Percentiles rank a stretch among this genome's conserved stretches.
Evolutionary conservation across 257 asterid species (phyloP).

Genomic region (Phtheirospermum japonicum): DNA sequence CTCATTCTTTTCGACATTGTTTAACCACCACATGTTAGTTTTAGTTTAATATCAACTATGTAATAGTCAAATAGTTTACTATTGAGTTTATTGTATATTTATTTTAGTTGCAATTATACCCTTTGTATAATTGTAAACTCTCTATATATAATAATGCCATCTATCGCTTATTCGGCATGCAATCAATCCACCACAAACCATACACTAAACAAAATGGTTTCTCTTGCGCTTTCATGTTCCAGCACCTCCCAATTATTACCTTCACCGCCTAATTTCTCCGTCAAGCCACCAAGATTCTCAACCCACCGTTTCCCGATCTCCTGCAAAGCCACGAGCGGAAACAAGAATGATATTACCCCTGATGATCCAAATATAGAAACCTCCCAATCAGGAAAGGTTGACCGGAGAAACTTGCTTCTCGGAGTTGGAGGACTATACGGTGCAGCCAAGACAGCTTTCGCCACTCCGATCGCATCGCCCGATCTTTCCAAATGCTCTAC

Average conservation of each 20-base stretch:
- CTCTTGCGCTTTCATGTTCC: constrained; percentile 28
- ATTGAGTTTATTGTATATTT: too few species aligned
- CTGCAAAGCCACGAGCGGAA: constrained; percentile 22
- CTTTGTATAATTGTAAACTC: too few species aligned
- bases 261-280: not conserved
- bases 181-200: not conserved
- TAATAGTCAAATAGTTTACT: too few species aligned
- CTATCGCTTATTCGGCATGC: constrained; percentile 13
- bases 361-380: not conserved
- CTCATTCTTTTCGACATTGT: too few species aligned
- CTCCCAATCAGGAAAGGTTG: constrained; percentile 23
- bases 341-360: not conserved
- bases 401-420: constrained; percentile 38
- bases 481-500: constrained; percentile 38
- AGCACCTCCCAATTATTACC: not conserved
- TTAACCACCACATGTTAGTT: too few species aligned
- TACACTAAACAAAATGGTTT: constrained; percentile 14
- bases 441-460: constrained; percentile 24
- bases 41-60: too few species aligned
- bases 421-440: constrained; percentile 36
- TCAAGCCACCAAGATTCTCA: not conserved
- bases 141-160: too few species aligned
- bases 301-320: constrained; percentile 18
- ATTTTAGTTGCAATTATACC: too few species aligned
- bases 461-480: constrained; percentile 37